Conservation (phyloP, 2,329 filamentous ascomycete genomes). For the Penicillium hordei region DNA sequence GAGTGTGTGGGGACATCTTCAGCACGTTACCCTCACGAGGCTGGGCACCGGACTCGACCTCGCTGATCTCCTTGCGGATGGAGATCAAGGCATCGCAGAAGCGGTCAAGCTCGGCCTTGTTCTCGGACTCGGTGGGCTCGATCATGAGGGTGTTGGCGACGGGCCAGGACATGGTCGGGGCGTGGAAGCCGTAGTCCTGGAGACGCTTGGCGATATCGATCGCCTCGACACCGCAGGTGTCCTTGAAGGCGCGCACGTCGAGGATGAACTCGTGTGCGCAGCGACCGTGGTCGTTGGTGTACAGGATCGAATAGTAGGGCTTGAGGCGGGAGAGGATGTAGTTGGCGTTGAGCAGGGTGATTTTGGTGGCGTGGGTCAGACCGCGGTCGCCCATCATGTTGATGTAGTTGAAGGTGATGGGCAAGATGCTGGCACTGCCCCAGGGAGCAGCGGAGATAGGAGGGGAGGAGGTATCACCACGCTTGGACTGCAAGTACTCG, state of each 20-base stretch:
- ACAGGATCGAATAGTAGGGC: slow-evolving; percentile 85
- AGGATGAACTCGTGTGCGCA: slow-evolving; percentile 98
- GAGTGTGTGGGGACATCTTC: slow-evolving; percentile 84
- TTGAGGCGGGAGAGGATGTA: slow-evolving; percentile 88
- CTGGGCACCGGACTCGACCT: slow-evolving; percentile 75
- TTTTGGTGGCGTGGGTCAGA: slow-evolving; percentile 83
- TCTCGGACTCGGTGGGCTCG: slow-evolving; percentile 92
- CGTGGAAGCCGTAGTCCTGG: slow-evolving; percentile 96
- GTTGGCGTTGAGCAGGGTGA: slow-evolving; percentile 94
- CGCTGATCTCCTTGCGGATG: slow-evolving; percentile 81
- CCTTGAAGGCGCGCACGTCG: slow-evolving; percentile 80
- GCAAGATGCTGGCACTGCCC: slow-evolving; percentile 87
- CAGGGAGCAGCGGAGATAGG: slow-evolving; percentile 75
- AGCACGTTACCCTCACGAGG: slow-evolving; percentile 78
- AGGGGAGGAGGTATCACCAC: slow-evolving; percentile 56
- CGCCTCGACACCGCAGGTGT: slow-evolving; percentile 78
- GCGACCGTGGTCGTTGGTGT: slow-evolving; percentile 82
- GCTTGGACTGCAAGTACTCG: slow-evolving; percentile 46
- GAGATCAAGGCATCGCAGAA: slow-evolving; percentile 87
- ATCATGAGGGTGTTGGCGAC: slow-evolving; percentile 97
- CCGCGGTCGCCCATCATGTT: slow-evolving; percentile 85
- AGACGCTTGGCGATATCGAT: slow-evolving; percentile 96
- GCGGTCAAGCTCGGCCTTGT: slow-evolving; percentile 85
- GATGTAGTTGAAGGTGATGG: slow-evolving; percentile 94
- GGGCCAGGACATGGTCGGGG: slow-evolving; percentile 95